These are phyloP conservation scores for Nakaseomyces uthaithaninus DNA, from an alignment of 1,139 yeast species.

Conservation along the genomic window DNA sequence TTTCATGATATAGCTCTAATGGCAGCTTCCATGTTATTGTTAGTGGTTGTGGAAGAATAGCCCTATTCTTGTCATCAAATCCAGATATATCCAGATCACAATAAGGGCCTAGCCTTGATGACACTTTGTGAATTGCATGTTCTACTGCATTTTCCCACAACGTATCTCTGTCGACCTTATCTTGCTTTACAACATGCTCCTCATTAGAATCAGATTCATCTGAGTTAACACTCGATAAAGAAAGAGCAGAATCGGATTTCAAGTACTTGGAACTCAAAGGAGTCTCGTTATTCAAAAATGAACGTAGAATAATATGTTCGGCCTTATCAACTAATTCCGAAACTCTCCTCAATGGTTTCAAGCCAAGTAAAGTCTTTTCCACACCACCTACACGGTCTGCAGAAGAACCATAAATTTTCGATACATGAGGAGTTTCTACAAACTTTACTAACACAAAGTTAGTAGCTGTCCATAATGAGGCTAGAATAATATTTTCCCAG, in stretches of 20 bases:
- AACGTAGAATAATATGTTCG: slow-evolving; percentile 21
- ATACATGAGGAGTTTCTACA: slow-evolving; percentile 76
- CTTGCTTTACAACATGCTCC: slow-evolving; percentile 2
- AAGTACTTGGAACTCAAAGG: slow-evolving; percentile 3
- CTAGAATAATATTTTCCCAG: slow-evolving; percentile 46
- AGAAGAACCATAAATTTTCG: slow-evolving; percentile 64
- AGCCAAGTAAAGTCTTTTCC: slow-evolving; percentile 45
- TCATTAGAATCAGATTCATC: background rate
- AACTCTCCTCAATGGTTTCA: slow-evolving; percentile 31
- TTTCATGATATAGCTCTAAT: slow-evolving; percentile 32
- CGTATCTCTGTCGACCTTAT: slow-evolving; percentile 5
- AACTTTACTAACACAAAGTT: slow-evolving; percentile 62
- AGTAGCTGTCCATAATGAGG: slow-evolving; percentile 61
- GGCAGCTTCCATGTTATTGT: slow-evolving; percentile 53
- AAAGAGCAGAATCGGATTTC: background rate
- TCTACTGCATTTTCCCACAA: slow-evolving; percentile 5
- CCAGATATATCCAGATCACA: slow-evolving; percentile 6
- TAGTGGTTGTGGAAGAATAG: slow-evolving; percentile 38
- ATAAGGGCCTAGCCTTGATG: slow-evolving; percentile 6
- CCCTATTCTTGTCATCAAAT: slow-evolving; percentile 7
- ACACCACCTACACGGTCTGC: slow-evolving; percentile 47
- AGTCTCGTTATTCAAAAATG: slow-evolving; percentile 33
- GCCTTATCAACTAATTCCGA: slow-evolving; percentile 31
- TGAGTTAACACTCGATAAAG: background rate
- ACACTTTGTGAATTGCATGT: slow-evolving; percentile 6